phyloP scores from a whole-genome alignment of 2,329 filamentous ascomycete species.

The Penicillium sumatraense region DNA sequence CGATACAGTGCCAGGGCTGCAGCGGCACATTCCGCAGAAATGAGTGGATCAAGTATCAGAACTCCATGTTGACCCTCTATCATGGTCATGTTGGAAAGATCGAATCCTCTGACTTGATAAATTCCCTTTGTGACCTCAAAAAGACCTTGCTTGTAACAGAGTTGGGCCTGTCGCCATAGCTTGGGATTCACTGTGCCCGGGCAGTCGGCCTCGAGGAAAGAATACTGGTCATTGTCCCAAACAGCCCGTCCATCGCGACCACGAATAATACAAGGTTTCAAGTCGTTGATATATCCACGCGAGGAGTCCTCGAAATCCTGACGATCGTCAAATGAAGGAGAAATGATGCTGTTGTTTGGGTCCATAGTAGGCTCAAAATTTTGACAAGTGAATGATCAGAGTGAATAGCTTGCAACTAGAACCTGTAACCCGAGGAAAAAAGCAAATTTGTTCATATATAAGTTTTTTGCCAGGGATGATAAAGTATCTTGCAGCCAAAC shows the following conservation, averaged over 20 bases:
- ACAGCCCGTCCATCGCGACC: not conserved
- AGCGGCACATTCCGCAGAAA: slow-evolving; percentile 40
- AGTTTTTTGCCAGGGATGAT: too few relatives aligned
- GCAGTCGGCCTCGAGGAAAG: slow-evolving; percentile 15
- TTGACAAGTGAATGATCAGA: not conserved
- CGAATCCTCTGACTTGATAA: slow-evolving; percentile 49
- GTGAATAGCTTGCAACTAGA: not conserved
- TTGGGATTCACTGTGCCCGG: slow-evolving; percentile 35
- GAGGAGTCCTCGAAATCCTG: slow-evolving; percentile 9
- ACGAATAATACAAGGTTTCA: slow-evolving; percentile 22
- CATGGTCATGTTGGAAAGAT: slow-evolving; percentile 49
- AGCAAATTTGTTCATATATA: too few relatives aligned
- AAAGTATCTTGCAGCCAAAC: too few relatives aligned
- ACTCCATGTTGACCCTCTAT: slow-evolving; percentile 42
- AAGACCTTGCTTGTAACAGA: slow-evolving; percentile 38
- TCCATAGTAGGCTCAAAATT: too few relatives aligned
- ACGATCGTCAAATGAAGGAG: slow-evolving; percentile 4
- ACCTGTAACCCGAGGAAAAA: too few relatives aligned
- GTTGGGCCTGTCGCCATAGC: slow-evolving; percentile 43
- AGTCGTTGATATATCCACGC: slow-evolving; percentile 24
- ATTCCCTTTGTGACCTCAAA: slow-evolving; percentile 41
- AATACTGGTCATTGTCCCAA: not conserved
- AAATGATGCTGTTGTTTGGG: not conserved
- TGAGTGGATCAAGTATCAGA: slow-evolving; percentile 47
- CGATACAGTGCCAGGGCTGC: slow-evolving; percentile 43